Evolutionary conservation across 2,329 filamentous ascomycete genomes (phyloP).

Genomic region (Trichoderma pleuroti): DNA sequence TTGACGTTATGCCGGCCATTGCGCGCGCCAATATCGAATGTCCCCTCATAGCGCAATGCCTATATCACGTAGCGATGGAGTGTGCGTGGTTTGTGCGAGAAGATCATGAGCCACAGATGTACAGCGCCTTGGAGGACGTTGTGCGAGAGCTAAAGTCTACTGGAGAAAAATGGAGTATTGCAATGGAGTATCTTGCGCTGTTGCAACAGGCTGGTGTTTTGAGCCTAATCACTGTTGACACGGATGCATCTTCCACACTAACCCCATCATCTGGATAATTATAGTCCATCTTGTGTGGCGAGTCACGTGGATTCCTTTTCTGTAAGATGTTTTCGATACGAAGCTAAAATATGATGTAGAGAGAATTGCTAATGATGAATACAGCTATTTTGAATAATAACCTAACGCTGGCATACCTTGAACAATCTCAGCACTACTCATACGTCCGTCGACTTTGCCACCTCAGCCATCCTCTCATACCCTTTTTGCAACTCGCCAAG

Average conservation of each 20-base stretch:
- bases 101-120: conserved; percentile 5
- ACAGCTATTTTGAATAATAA: neutral
- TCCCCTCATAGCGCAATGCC: conserved; percentile 1
- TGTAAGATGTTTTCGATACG: neutral
- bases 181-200: neutral
- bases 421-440: neutral
- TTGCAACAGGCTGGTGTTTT: conserved; percentile 1
- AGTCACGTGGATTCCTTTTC: neutral
- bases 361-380: neutral
- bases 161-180: neutral
- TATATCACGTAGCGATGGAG: conserved; percentile 7
- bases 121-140: conserved; percentile 7
- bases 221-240: neutral
- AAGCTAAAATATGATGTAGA: neutral
- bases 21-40: conserved; percentile 8
- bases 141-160: neutral
- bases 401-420: neutral
- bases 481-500: neutral
- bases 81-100: conserved; percentile 12
- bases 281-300: neutral
- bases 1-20: neutral
- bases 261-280: conserved; percentile 5
- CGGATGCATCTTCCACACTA: neutral
- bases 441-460: neutral
- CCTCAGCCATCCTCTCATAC: neutral